These are phyloP conservation scores for Aspergillus taichungensis DNA, from an alignment of 495 filamentous ascomycete genomes.

Conservation along the genomic window DNA sequence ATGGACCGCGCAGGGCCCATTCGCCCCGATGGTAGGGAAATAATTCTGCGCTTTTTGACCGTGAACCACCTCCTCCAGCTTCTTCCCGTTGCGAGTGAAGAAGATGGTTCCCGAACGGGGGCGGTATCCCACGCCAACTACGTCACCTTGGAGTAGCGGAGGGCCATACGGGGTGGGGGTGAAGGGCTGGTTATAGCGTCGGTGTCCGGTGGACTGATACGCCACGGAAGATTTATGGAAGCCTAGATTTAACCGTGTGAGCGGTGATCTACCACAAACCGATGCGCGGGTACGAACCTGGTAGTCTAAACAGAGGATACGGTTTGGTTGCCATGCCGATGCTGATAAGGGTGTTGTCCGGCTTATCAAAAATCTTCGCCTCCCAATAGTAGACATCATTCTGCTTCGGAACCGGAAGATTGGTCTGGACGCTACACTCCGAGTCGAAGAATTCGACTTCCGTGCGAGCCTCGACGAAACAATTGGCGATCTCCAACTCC, in stretches of 20 bases:
- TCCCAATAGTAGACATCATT: slow-evolving; percentile 99
- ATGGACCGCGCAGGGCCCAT: slow-evolving; percentile 83
- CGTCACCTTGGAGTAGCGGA: slow-evolving; percentile 79
- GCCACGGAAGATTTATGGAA: slow-evolving; percentile 87
- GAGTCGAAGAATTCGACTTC: slow-evolving; percentile 99
- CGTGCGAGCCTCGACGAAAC: slow-evolving; percentile 91
- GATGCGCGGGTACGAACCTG: slow-evolving; percentile 49
- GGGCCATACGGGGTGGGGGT: slow-evolving; percentile 69
- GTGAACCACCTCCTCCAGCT: slow-evolving; percentile 89
- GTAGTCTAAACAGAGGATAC: slow-evolving; percentile 88
- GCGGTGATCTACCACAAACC: not conserved
- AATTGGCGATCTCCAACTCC: slow-evolving; percentile 96
- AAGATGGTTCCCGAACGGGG: slow-evolving; percentile 92
- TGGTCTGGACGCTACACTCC: slow-evolving; percentile 95
- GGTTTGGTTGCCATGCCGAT: slow-evolving; percentile 94
- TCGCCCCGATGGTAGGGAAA: slow-evolving; percentile 91
- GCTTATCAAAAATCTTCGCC: slow-evolving; percentile 96
- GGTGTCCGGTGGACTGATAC: slow-evolving; percentile 77
- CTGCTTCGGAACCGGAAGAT: slow-evolving; percentile 92
- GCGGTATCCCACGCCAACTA: slow-evolving; percentile 91
- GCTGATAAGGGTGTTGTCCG: slow-evolving; percentile 72
- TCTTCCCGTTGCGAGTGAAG: slow-evolving; percentile 97
- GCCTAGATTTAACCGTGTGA: slow-evolving; percentile 37
- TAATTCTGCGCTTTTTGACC: slow-evolving; percentile 91
- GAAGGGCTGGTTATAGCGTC: slow-evolving; percentile 90